Conservation (phyloP, 2,329 filamentous ascomycete genomes). For the Neofusicoccum ribis region DNA sequence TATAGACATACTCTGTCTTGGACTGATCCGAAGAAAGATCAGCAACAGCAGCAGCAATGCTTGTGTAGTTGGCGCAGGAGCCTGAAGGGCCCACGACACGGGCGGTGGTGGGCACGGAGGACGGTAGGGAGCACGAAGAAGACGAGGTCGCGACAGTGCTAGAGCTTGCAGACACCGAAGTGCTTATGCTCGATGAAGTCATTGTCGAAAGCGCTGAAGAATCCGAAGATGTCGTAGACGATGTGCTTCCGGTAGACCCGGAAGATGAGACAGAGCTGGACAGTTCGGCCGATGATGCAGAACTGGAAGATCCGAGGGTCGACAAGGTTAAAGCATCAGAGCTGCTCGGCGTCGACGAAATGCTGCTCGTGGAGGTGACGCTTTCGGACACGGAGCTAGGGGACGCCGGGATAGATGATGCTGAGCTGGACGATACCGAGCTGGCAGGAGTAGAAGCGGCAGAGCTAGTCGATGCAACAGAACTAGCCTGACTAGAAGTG, state of each 20-base stretch:
- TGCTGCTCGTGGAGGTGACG: not conserved
- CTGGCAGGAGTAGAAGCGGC: no score
- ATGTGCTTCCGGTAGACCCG: no score
- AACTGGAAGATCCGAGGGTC: not conserved
- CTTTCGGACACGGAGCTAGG: not conserved
- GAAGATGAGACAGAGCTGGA: no score
- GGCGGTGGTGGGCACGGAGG: not conserved
- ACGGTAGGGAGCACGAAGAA: not conserved
- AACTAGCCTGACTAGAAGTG: not conserved
- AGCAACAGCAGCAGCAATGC: not conserved
- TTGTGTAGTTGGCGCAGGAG: conserved; percentile 6
- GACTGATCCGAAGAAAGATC: not conserved
- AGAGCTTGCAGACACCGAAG: no score
- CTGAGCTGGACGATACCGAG: not conserved
- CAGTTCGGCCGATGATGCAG: no score
- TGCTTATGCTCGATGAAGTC: not conserved
- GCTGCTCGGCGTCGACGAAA: not conserved
- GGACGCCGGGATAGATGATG: not conserved
- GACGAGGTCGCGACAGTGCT: not conserved
- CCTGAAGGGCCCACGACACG: not conserved
- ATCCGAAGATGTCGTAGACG: no score
- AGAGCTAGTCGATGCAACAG: not conserved
- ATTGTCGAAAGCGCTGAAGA: no score
- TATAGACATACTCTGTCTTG: conserved; percentile 5
- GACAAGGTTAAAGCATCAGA: not conserved